These are phyloP conservation scores for Annulohypoxylon stygium DNA, from an alignment of 495 filamentous ascomycete species.

Conservation along the genomic window DNA sequence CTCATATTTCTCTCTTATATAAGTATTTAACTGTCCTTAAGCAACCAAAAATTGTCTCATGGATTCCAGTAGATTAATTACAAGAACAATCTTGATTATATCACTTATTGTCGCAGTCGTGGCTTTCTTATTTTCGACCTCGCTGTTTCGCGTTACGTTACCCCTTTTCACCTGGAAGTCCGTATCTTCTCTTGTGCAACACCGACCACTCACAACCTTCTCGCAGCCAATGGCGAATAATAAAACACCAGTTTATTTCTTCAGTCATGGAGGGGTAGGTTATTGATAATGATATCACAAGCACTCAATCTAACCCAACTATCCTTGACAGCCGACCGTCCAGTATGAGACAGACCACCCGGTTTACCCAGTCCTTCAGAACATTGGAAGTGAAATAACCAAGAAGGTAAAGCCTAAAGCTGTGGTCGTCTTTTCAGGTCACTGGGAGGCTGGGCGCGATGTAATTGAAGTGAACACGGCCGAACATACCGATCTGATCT, in stretches of 20 bases:
- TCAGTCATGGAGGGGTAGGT: conserved; percentile 82
- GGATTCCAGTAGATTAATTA: conserved; percentile 23
- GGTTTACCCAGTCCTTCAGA: conserved; percentile 75
- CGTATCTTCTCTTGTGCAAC: conserved; percentile 28
- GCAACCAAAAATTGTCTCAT: conserved; percentile 8
- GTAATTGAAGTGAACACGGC: conserved; percentile 79
- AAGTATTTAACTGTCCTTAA: background rate
- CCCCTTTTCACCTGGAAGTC: conserved; percentile 38
- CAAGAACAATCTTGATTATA: conserved; percentile 31
- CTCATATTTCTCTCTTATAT: conserved; percentile 1
- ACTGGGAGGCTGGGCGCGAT: conserved; percentile 77
- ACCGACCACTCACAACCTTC: conserved; percentile 17
- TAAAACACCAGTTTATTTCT: conserved; percentile 77
- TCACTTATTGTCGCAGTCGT: conserved; percentile 46
- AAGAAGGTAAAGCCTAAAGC: conserved; percentile 82
- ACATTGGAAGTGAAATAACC: conserved; percentile 83
- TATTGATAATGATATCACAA: conserved; percentile 7
- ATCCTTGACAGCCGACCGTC: conserved; percentile 70
- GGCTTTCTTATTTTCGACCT: conserved; percentile 43
- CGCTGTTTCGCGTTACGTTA: conserved; percentile 26
- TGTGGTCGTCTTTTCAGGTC: conserved; percentile 87
- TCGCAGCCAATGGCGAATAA: conserved; percentile 47
- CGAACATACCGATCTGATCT: conserved; percentile 78
- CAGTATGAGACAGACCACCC: conserved; percentile 82
- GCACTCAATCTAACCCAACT: background rate